Conservation (phyloP, 495 filamentous ascomycete species). For the Podospora fimiseda region DNA sequence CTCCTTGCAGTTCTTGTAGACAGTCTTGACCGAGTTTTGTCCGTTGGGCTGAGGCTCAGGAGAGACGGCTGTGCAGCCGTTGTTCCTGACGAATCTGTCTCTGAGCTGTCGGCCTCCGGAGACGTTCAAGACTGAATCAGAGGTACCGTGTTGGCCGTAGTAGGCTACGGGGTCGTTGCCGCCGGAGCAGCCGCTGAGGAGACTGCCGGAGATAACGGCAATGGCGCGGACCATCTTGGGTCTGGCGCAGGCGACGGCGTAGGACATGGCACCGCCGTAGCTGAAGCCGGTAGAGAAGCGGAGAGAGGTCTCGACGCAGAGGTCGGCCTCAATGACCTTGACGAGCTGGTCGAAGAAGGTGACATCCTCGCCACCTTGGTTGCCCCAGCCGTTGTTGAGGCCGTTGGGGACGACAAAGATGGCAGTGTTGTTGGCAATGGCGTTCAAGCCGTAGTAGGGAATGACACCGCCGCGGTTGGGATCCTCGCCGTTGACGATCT, state of each 20-base stretch:
- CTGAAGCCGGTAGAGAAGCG: slow-evolving; percentile 45
- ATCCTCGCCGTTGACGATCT: slow-evolving; percentile 33
- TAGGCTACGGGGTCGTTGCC: slow-evolving; percentile 41
- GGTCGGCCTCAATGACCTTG: slow-evolving; percentile 31
- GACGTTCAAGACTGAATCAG: slow-evolving; percentile 35
- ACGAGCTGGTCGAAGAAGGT: slow-evolving; percentile 36
- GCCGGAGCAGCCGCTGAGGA: slow-evolving; percentile 32
- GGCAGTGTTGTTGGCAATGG: slow-evolving; percentile 32
- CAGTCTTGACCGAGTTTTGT: slow-evolving; percentile 20
- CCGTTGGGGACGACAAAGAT: slow-evolving; percentile 44
- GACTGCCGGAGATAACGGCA: slow-evolving; percentile 33
- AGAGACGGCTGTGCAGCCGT: slow-evolving; percentile 26
- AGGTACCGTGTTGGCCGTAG: slow-evolving; percentile 38
- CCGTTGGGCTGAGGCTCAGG: slow-evolving; percentile 17
- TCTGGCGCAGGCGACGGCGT: slow-evolving; percentile 38
- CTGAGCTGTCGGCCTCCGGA: slow-evolving; percentile 27
- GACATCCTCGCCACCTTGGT: slow-evolving; percentile 37
- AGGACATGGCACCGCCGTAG: slow-evolving; percentile 47
- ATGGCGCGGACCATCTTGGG: slow-evolving; percentile 38
- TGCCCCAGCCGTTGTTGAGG: slow-evolving; percentile 43
- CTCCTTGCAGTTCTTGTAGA: slow-evolving; percentile 27
- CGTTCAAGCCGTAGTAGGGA: slow-evolving; percentile 37
- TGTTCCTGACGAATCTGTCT: slow-evolving; percentile 37
- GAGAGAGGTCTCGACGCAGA: slow-evolving; percentile 40
- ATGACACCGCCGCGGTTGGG: slow-evolving; percentile 24